Evolutionary conservation across 2,329 filamentous ascomycete genomes (phyloP).

Genomic region (Fusarium sp.): DNA sequence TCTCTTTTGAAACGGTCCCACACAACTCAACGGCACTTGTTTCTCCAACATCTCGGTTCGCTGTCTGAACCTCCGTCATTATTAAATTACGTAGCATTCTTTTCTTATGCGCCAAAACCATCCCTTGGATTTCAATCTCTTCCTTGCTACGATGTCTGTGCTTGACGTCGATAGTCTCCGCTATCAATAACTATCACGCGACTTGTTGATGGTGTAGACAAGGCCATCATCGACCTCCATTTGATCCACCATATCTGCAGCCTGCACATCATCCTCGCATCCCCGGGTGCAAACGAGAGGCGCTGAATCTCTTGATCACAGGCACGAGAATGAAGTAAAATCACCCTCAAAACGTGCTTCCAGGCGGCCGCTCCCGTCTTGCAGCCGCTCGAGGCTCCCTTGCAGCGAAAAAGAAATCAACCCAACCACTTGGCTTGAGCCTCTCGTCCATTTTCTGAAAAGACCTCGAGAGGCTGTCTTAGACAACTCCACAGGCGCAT

Average conservation of each 20-base stretch:
- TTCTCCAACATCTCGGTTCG: slow-evolving; percentile 47
- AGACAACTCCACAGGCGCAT: slow-evolving; percentile 39
- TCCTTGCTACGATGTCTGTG: slow-evolving; percentile 8
- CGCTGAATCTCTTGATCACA: slow-evolving; percentile 10
- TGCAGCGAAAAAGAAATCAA: slow-evolving; percentile 13
- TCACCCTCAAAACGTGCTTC: slow-evolving; percentile 17
- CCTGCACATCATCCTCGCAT: slow-evolving; percentile 39
- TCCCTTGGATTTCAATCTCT: slow-evolving; percentile 19
- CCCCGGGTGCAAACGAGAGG: slow-evolving; percentile 29
- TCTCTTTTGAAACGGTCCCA: slow-evolving; percentile 38
- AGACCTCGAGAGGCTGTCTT: slow-evolving; percentile 26
- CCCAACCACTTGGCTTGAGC: slow-evolving; percentile 20
- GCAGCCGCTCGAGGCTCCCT: slow-evolving; percentile 31
- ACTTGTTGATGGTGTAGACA: not conserved
- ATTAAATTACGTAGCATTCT: slow-evolving; percentile 44
- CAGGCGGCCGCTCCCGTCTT: slow-evolving; percentile 25
- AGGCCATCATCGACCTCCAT: slow-evolving; percentile 1
- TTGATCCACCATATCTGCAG: slow-evolving; percentile 28
- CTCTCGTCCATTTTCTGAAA: slow-evolving; percentile 21
- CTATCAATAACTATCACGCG: not conserved
- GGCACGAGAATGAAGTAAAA: slow-evolving; percentile 25
- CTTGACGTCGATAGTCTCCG: slow-evolving; percentile 3
- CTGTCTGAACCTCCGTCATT: slow-evolving; percentile 33
- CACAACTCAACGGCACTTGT: slow-evolving; percentile 44
- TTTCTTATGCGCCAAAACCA: slow-evolving; percentile 19